Percentiles rank a stretch among this genome's conserved stretches.
Evolutionary conservation across 352 stramenopile genomes (phyloP).

Genomic region (Pythium apleroticum): DNA sequence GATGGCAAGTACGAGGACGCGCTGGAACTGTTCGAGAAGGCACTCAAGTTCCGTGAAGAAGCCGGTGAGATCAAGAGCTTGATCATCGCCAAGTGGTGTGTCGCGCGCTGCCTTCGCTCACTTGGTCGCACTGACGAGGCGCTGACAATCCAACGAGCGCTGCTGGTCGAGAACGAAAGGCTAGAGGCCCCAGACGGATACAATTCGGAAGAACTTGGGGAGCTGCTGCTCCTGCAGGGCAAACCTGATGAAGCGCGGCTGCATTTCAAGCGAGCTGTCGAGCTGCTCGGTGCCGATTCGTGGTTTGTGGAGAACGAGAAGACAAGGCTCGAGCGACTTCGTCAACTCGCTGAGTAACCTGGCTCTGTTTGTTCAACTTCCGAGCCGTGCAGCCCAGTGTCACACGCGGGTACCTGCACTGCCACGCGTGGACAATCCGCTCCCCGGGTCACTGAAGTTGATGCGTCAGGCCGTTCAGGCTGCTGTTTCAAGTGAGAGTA

Average conservation of each 20-base stretch:
- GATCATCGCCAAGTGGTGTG: constrained; percentile 26
- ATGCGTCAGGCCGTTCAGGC: constrained; percentile 20
- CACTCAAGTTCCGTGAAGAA: constrained; percentile 18
- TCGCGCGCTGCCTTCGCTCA: constrained; percentile 23
- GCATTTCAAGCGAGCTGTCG: constrained; percentile 5
- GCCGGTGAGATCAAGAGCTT: constrained; percentile 14
- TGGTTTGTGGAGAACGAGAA: constrained; percentile 23
- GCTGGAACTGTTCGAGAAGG: constrained; percentile 23
- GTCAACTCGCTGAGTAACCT: constrained; percentile 6
- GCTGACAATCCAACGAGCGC: constrained; percentile 16
- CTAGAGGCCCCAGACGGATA: constrained; percentile 13
- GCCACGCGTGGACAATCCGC: constrained; percentile 90
- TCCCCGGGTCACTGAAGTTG: constrained; percentile 81
- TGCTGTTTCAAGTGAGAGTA: no score
- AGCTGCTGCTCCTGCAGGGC: constrained; percentile 22
- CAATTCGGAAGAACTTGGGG: constrained; percentile 26
- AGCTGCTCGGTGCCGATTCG: constrained; percentile 9
- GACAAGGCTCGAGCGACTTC: constrained; percentile 6
- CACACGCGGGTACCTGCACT: constrained; percentile 48
- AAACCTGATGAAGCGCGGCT: neutral
- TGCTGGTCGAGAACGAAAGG: constrained; percentile 9
- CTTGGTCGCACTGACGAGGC: constrained; percentile 21
- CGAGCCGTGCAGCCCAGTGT: constrained; percentile 33
- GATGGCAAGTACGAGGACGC: constrained; percentile 17
- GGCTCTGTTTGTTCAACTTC: constrained; percentile 49